Evolutionary conservation across 148 eudicot genomes (phyloP).

Genomic region (Amaranthus cruentus): DNA sequence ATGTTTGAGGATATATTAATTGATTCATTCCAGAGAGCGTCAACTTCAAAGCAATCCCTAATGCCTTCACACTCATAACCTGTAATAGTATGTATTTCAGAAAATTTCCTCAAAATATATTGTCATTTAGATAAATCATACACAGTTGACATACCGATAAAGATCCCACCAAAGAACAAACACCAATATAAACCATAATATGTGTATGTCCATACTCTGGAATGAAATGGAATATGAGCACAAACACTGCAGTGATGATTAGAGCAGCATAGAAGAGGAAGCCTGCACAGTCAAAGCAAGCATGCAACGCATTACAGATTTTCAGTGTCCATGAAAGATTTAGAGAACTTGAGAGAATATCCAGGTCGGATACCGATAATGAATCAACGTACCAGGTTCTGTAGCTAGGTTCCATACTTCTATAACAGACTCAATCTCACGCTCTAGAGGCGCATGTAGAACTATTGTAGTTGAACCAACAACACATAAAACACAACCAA

Average conservation of each 20-base stretch:
- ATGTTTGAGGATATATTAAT: constrained; percentile 70
- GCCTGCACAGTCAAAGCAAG: constrained; percentile 38
- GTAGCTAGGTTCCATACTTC: constrained; percentile 87
- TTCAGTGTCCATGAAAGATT: background rate
- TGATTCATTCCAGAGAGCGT: constrained; percentile 76
- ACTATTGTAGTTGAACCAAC: constrained; percentile 83
- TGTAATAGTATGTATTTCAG: constrained; percentile 30
- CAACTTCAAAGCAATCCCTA: constrained; percentile 76
- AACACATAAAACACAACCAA: constrained; percentile 77
- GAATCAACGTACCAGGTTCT: constrained; percentile 56
- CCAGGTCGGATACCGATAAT: constrained; percentile 7
- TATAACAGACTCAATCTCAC: constrained; percentile 59
- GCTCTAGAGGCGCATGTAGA: constrained; percentile 82
- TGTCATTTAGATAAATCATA: background rate
- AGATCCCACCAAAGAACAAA: constrained; percentile 78
- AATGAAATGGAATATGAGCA: constrained; percentile 51
- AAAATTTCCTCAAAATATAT: constrained; percentile 4
- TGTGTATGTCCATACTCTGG: constrained; percentile 78
- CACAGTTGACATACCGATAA: constrained; percentile 50
- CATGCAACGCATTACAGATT: background rate
- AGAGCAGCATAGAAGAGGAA: constrained; percentile 67
- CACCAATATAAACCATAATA: constrained; percentile 78
- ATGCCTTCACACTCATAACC: constrained; percentile 90
- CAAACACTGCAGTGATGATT: constrained; percentile 49
- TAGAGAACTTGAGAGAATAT: background rate